phyloP scores from a whole-genome alignment of 345 rosid species.

The Rhodamnia rubescens region DNA sequence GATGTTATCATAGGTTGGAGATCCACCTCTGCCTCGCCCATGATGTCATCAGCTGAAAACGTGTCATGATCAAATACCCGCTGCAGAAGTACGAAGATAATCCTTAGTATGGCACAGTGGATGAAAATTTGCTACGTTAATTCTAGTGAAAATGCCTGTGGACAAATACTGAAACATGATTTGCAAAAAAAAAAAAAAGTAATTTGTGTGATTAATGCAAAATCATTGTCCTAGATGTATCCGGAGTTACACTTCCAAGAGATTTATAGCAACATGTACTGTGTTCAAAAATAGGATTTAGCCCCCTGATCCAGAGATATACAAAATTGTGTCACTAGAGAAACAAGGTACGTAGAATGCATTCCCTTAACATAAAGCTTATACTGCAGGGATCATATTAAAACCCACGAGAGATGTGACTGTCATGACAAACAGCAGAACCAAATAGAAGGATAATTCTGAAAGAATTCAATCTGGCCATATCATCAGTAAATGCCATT shows the following conservation, averaged over 20 bases:
- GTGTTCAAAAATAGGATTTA: not conserved
- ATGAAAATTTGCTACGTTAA: not conserved
- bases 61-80: slow-evolving; percentile 78
- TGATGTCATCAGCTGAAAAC: slow-evolving; percentile 94
- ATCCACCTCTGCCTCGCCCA: slow-evolving; percentile 96
- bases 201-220: not conserved
- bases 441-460: not conserved
- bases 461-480: not conserved
- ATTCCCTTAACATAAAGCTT: not conserved
- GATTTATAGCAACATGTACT: not conserved
- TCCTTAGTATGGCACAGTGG: not conserved
- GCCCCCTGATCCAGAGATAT: not conserved
- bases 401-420: not conserved
- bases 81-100: slow-evolving; percentile 25
- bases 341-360: not conserved
- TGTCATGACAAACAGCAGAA: not conserved
- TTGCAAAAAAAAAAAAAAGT: not conserved
- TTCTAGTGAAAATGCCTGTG: not conserved
- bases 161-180: not conserved
- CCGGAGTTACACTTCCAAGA: not conserved
- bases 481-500: not conserved
- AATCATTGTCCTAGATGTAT: not conserved
- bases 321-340: not conserved
- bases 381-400: not conserved
- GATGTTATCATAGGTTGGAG: slow-evolving; percentile 84